phyloP scores from a whole-genome alignment of 148 eudicot species.

The Nepenthes gracilis region DNA sequence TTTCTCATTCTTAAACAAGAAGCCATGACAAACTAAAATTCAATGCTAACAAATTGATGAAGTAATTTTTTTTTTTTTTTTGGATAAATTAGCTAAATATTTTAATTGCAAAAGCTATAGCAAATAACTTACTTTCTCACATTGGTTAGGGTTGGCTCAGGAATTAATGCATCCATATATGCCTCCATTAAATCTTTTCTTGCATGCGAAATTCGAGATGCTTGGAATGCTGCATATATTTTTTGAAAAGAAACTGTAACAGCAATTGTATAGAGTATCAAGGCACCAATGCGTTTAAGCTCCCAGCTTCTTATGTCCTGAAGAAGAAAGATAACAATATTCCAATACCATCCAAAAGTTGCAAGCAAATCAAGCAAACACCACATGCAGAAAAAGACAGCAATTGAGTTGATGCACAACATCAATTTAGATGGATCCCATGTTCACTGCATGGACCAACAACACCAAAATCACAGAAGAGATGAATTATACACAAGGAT shows the following conservation, averaged over 20 bases:
- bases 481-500: too few relatives aligned
- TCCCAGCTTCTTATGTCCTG: conserved; percentile 83
- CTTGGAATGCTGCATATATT: conserved; percentile 44
- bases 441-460: too few relatives aligned
- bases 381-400: neutral
- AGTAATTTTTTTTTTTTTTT: neutral
- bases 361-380: neutral
- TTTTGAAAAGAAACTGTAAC: conserved; percentile 39
- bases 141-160: conserved; percentile 74
- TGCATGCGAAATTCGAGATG: conserved; percentile 51
- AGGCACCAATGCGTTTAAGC: conserved; percentile 50
- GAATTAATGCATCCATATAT: conserved; percentile 88
- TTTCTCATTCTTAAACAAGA: too few relatives aligned
- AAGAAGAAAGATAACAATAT: conserved; percentile 8
- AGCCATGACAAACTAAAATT: too few relatives aligned
- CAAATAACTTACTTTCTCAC: conserved; percentile 42
- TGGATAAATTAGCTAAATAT: neutral
- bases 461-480: too few relatives aligned
- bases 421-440: neutral
- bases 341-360: neutral
- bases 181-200: conserved; percentile 58
- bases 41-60: neutral
- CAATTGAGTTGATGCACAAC: neutral
- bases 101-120: neutral
- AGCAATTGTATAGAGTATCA: conserved; percentile 43